These are phyloP conservation scores for Volvox africanus DNA, from an alignment of 139 green algal genomes.

Conservation along the genomic window DNA sequence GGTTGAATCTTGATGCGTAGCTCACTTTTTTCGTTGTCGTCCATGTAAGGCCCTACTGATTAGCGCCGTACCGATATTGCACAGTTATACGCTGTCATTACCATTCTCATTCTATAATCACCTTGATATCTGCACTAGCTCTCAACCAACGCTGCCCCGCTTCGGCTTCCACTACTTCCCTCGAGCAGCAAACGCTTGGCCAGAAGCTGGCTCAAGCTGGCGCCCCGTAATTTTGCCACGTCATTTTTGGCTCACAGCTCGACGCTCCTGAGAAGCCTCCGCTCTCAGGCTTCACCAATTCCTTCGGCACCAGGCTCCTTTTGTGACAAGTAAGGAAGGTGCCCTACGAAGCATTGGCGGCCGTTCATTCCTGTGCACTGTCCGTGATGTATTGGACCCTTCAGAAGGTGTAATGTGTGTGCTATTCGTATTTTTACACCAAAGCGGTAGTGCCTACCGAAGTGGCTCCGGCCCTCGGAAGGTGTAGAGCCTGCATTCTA, in stretches of 20 bases:
- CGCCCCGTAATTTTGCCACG: slow-evolving; percentile 25
- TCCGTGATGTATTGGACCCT: no score
- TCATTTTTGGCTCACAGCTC: slow-evolving; percentile 26
- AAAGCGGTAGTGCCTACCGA: no score
- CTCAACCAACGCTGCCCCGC: background rate
- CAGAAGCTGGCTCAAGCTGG: slow-evolving; percentile 24
- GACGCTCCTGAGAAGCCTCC: slow-evolving; percentile 23
- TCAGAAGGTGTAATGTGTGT: no score
- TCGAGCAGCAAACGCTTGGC: background rate
- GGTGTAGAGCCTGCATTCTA: background rate
- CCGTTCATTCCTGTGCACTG: background rate
- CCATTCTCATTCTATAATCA: no score
- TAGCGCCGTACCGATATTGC: no score
- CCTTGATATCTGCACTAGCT: no score
- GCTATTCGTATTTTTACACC: no score
- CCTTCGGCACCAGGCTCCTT: background rate
- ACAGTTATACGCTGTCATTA: no score
- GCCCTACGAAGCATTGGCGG: background rate
- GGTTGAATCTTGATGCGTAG: no score
- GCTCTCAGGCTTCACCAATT: background rate
- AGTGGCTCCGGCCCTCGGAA: background rate
- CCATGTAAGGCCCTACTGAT: no score
- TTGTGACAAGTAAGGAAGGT: background rate
- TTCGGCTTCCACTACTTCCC: background rate
- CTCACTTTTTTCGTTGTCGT: no score